Base-by-base conservation (phyloP, 2,329 filamentous ascomycete species). In the Orbilia blumenaviensis region DNA sequence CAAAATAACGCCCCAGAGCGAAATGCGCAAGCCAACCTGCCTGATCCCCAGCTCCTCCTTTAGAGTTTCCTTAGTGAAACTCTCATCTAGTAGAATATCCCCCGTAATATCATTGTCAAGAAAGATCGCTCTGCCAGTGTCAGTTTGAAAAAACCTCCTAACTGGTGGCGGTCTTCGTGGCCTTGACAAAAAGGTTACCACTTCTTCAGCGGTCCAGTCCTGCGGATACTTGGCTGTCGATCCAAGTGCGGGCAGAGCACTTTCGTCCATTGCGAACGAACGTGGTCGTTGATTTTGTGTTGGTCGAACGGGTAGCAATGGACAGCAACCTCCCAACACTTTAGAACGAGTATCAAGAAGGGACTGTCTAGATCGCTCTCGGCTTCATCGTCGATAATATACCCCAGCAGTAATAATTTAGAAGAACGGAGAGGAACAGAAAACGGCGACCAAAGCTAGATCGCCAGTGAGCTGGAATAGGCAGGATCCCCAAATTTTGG, bases 31-130 rank as follows among this genome's bases (percentile, higher is more conserved):
- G 1, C 72, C 72, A 3, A 67, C 16, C 25, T 69, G 56, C 8
- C 1, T 25, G 5, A 76, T 66, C 0, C 60, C 60, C 6, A 76
- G 48, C 0, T 69, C 58, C 0, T 18, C 12, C 16, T 61, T 52
- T 3, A 76, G 18, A 1, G 38, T 60, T 0, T 76, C 44, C 29
- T 14, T 21, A 0, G 56, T 60, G 41, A 76, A 69, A 2, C 6
- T 10, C 2, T 41, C 27, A 8, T 66, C 36, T 0, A 76, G 16
- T 4, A 76, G 42, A 9, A 66, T 36, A 2, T 32, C 23, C 1
- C 72, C 72, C 1, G 56, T 69, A 9, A 76, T 69, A 10, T 52
- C 58, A 21, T 76, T 58, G 4, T 76, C 48, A 2, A 69, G 42
- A 18, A 76, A 76, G 3, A 29, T 25, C 0, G 52, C 23, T n/a